These are phyloP conservation scores for Hypomontagnella submonticulosa DNA, from an alignment of 495 filamentous ascomycete species.

Conservation along the genomic window DNA sequence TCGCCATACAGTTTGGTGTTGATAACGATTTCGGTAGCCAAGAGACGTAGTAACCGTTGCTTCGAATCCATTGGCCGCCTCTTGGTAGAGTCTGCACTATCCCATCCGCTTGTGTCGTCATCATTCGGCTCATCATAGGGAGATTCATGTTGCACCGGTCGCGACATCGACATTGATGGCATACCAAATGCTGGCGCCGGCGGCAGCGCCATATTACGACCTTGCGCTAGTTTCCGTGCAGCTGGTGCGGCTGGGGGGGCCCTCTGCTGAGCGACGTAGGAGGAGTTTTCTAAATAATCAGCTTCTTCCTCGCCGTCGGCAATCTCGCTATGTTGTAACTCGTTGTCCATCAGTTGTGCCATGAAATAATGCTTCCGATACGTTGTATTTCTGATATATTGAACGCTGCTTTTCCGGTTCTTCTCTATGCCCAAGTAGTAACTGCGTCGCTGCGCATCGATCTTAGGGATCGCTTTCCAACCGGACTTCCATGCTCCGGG, in stretches of 20 bases:
- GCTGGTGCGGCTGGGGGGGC: background rate
- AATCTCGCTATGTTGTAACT: constrained; percentile 38
- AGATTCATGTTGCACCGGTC: no score
- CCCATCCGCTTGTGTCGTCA: constrained; percentile 16
- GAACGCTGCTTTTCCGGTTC: constrained; percentile 40
- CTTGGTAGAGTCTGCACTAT: constrained; percentile 33
- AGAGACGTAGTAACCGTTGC: constrained; percentile 68
- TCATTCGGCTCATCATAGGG: constrained; percentile 1
- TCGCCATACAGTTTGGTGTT: constrained; percentile 66
- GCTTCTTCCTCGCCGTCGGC: constrained; percentile 57
- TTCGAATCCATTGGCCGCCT: constrained; percentile 65
- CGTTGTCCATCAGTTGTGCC: constrained; percentile 55
- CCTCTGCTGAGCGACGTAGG: no score
- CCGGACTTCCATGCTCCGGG: constrained; percentile 58
- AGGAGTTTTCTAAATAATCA: constrained; percentile 20
- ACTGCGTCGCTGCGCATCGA: constrained; percentile 58
- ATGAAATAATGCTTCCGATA: constrained; percentile 66
- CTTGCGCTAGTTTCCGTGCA: background rate
- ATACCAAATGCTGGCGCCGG: background rate
- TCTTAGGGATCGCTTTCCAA: constrained; percentile 53
- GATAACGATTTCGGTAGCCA: constrained; percentile 72
- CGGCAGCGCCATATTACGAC: no score
- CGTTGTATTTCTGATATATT: constrained; percentile 50
- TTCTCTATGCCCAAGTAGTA: constrained; percentile 56
- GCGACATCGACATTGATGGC: no score